phyloP scores from a whole-genome alignment of 371 early-diverging fungal genomes.

The Umbelopsis sp. region DNA sequence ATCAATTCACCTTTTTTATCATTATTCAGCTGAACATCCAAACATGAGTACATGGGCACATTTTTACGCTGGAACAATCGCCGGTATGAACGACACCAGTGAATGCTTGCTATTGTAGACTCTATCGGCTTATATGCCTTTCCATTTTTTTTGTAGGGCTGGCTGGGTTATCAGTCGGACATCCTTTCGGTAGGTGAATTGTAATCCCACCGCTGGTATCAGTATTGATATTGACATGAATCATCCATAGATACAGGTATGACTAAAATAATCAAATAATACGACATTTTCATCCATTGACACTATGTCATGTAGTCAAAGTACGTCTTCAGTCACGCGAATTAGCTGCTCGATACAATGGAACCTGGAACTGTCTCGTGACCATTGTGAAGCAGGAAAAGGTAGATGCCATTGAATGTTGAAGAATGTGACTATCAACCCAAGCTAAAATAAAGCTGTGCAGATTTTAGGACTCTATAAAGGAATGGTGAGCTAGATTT shows the following conservation, averaged over 20 bases:
- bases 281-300: neutral
- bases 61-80: constrained; percentile 61
- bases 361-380: constrained; percentile 65
- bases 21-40: constrained; percentile 38
- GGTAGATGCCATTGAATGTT: constrained; percentile 32
- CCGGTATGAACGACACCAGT: constrained; percentile 40
- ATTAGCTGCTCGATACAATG: constrained; percentile 55
- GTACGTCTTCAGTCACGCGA: constrained; percentile 63
- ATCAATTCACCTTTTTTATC: neutral
- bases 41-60: constrained; percentile 50
- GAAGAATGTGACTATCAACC: neutral
- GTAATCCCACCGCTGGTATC: neutral
- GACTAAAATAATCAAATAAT: neutral
- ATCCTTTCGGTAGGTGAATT: constrained; percentile 62
- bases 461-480: constrained; percentile 66
- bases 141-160: constrained; percentile 40
- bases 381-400: constrained; percentile 65
- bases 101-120: no score
- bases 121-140: no score
- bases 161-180: constrained; percentile 66
- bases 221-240: neutral
- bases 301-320: constrained; percentile 45
- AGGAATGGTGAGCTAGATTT: constrained; percentile 60
- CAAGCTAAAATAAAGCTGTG: neutral
- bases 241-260: constrained; percentile 39